These are phyloP conservation scores for Suillus tomentosus DNA, from an alignment of 768 basidiomycete genomes.

Conservation along the genomic window DNA sequence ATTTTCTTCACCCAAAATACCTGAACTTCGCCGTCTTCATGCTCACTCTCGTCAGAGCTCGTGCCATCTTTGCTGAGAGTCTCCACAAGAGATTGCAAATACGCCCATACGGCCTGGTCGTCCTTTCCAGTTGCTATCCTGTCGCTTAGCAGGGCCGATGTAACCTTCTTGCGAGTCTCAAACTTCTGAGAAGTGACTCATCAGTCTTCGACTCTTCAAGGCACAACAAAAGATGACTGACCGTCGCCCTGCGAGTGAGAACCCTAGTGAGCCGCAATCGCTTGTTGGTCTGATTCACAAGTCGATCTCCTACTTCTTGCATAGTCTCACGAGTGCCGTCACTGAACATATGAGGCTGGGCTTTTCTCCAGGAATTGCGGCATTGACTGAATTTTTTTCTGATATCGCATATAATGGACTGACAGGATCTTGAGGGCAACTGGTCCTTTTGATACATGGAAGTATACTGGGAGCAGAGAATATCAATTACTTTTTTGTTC, in stretches of 20 bases:
- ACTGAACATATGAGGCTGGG: not conserved
- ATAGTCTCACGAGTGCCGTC: not conserved
- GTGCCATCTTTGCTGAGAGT: constrained; percentile 7
- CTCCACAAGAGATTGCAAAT: not conserved
- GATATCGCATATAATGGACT: not conserved
- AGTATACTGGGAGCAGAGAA: not conserved
- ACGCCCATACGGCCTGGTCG: not conserved
- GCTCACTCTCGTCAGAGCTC: constrained; percentile 6
- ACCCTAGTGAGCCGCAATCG: not conserved
- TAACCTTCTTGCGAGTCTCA: not conserved
- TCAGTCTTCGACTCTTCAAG: not conserved
- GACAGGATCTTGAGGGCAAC: not conserved
- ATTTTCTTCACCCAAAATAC: not conserved
- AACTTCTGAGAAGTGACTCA: not conserved
- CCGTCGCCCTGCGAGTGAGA: not conserved
- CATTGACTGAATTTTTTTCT: not conserved
- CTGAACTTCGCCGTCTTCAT: not conserved
- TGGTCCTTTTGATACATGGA: too few relatives aligned
- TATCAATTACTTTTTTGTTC: not conserved
- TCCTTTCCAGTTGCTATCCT: not conserved
- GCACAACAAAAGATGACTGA: not conserved
- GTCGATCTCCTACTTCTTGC: not conserved
- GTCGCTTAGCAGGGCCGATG: not conserved
- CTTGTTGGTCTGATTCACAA: not conserved
- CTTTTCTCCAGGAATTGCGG: not conserved